Evolutionary conservation across 345 rosid genomes (phyloP), one percentile per base, ranked within the genome.

Genomic region (Chamaenerion angustifolium): DNA sequence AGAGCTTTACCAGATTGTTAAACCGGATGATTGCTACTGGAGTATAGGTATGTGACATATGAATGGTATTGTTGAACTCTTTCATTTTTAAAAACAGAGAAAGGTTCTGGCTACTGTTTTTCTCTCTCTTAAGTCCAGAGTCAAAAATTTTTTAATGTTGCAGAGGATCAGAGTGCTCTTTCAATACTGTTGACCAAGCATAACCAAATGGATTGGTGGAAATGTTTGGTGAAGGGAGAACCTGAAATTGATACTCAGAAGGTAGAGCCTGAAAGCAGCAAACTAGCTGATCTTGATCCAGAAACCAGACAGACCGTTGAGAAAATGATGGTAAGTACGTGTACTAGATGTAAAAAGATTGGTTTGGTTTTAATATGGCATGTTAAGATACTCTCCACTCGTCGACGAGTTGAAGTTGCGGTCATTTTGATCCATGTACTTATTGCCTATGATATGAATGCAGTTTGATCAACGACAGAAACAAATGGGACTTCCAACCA

Each of bases 381-480:
- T 16, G 25, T 8, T 46, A 16, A n/a, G 10, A 48, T 48, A 2
- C 15, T 19, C 11, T 46, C 23, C 16, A 18, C 49, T 47, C 5
- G 4, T 21, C 25, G 25, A 31, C 4, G 10, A 2, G 4, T 23
- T 31, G 37, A 1, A 8, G 0, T 31, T 31, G 37, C 5, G 27
- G 2, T 31, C 5, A 5, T 31, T 31, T 31, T 5, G 37, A 3
- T 31, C 37, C 8, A 21, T 31, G 37, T 31, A 31, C 37, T 31
- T 31, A 31, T 8, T 31, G 3, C 1, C 37, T 31, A 8, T 31
- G 37, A 31, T 31, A 31, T 31, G 37, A 5, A 5, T 56, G 42
- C 76, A 87, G 99, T 90, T 83, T 63, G 93, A 90, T 59, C 89
- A 90, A 60, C 83, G 96, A 62, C 98, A 86, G 51, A 90, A 90